Evolutionary conservation across 2,329 filamentous ascomycete genomes (phyloP), one percentile per base, ranked within the genome.

Genomic region (Ceratocystis diversiconidia): DNA sequence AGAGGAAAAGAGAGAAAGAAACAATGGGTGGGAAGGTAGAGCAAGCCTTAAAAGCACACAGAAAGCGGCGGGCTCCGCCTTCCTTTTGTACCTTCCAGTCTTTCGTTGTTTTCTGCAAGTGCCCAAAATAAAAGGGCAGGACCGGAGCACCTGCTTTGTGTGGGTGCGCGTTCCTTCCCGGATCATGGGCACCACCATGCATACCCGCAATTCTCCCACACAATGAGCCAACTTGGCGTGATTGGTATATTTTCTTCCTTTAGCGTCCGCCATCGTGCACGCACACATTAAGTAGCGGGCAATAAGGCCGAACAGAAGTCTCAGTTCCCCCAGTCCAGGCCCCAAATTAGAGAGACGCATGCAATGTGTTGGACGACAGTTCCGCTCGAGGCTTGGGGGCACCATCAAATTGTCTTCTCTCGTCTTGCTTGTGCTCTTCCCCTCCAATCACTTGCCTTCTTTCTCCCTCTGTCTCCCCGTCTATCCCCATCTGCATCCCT

Each of bases 141-240:
- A 30, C 55, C 55, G 55, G 55, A 36, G 55, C 32, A 36, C 55
- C 55, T 59, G 55, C 55, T 59, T 59, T 8, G 55, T 59, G 25
- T 59, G 15, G 36, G 55, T 36, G 17, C 55, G 55, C 28, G 55
- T 59, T 59, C 55, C 55, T 59, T 59, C 55, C 55, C 55, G 55
- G 55, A n/a, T 17, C 17, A 59, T 59, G 55, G 25, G 22, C 55
- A 59, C n/a, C 8, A n/a, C 22, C 48, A 52, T 52, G 48, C 55
- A 59, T 59, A 36, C 55, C 55, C 55, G 55, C 55, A 59, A 59
- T 59, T 59, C 55, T 59, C 28, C 55, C 55, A 59, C 30, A 59
- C 55, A 59, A 59, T 59, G 55, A 30, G 25, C 55, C 28, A 59
- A 22, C 4, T 25, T 30, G 28, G 28, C 28, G 55, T 32, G 55